phyloP scores from a whole-genome alignment of 306 rosid genomes.

The Dicorynia guianensis region DNA sequence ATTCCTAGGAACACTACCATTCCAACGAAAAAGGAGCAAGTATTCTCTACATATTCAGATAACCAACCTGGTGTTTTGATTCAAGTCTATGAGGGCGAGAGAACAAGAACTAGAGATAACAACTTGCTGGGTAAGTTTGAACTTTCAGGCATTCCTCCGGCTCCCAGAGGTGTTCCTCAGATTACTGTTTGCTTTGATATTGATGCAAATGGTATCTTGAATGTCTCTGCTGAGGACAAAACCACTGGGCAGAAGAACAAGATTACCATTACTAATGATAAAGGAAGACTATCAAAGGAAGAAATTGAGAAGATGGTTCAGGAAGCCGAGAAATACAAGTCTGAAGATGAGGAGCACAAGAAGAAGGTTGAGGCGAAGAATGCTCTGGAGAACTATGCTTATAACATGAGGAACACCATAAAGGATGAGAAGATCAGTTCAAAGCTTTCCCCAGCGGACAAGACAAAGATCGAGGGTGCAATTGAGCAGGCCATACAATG shows the following conservation, averaged over 20 bases:
- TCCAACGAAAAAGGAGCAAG: conserved; percentile 81
- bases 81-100: conserved; percentile 80
- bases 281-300: conserved; percentile 75
- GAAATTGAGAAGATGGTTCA: conserved; percentile 86
- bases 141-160: conserved; percentile 84
- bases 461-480: conserved; percentile 73
- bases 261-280: conserved; percentile 82
- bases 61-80: conserved; percentile 83
- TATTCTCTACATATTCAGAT: conserved; percentile 73
- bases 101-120: conserved; percentile 72
- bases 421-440: conserved; percentile 77
- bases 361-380: conserved; percentile 77
- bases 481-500: conserved; percentile 72
- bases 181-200: conserved; percentile 78
- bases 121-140: conserved; percentile 77
- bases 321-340: conserved; percentile 82
- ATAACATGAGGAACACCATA: conserved; percentile 78
- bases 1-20: conserved; percentile 78
- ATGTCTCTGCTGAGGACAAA: conserved; percentile 77
- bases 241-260: conserved; percentile 83
- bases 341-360: conserved; percentile 85
- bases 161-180: conserved; percentile 82
- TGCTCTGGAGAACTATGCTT: conserved; percentile 75
- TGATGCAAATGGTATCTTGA: conserved; percentile 75
- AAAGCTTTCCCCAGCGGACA: conserved; percentile 59